Evolutionary conservation across 306 rosid species (phyloP), one percentile per base, ranked within the genome.

Genomic region (Pyrus bretschneideri): DNA sequence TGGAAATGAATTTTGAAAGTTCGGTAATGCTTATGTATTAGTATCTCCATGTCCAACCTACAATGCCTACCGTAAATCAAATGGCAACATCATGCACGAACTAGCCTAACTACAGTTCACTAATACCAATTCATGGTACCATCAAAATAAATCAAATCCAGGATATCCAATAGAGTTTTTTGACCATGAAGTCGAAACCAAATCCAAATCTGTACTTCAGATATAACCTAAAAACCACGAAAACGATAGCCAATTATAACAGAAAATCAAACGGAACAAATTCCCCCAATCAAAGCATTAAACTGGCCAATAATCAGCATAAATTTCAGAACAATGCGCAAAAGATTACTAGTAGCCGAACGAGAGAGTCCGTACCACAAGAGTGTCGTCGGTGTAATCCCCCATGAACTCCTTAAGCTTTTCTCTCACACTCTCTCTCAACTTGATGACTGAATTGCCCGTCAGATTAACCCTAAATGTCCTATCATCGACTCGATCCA

Each of bases 381-480:
- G 98, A 81, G 91, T 86, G 80, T 96, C 98, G 63, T 96, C 98
- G 14, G 98, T 88, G 84, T 92, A 96, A 78, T 95, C 99, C 38
- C 98, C 98, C 93, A 91, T 96, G 74, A 88, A 89, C 80, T 96
- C 98, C 90, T 89, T 91, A 21, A 96, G 95, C 84, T 96, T 96
- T 71, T 89, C 96, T 77, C 54, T 87, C 59, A 96, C 90, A 72
- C 69, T 76, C 58, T 88, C 93, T 78, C 87, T 85, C 73, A 96
- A 76, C 85, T 75, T 91, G 31, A 44, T 54, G 27, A 69, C 89
- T 25, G 97, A 97, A 6, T 88, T 91, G 40, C 63, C 85, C 23
- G 86, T 81, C 72, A 96, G 88, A 78, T 91, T 79, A 25, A 73
- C 76, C 87, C 86, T 86, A 79, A 92, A 87, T 27, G 86, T 60